These are phyloP conservation scores for Dactylis glomerata DNA, from an alignment of 176 grass and related monocot genomes.

Conservation along the genomic window DNA sequence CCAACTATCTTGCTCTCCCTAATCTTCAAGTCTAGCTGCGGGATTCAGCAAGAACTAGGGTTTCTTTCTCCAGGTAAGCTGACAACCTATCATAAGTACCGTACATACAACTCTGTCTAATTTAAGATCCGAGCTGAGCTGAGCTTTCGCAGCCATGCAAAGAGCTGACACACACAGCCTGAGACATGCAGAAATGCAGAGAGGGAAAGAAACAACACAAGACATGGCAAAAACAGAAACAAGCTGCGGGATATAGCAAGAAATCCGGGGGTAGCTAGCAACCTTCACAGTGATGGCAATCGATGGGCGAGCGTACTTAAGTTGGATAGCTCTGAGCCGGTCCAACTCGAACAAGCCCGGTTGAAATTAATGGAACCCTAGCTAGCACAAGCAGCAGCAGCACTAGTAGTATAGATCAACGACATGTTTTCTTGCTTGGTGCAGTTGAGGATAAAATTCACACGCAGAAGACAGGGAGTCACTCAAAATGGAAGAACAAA, in stretches of 20 bases:
- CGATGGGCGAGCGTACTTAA: background rate
- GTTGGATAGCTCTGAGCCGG: background rate
- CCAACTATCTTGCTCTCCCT: background rate
- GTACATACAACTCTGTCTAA: background rate
- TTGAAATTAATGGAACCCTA: slow-evolving; percentile 18
- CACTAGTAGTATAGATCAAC: background rate
- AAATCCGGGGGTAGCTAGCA: background rate
- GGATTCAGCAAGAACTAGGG: slow-evolving; percentile 28
- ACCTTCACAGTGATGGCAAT: background rate
- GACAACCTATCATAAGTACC: background rate
- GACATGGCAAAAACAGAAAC: background rate
- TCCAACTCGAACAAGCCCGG: background rate
- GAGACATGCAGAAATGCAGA: slow-evolving; percentile 15
- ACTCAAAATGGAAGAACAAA: background rate
- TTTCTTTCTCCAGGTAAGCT: background rate
- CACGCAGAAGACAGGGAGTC: background rate
- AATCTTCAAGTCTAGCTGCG: background rate
- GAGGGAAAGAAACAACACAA: background rate
- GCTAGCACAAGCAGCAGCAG: background rate
- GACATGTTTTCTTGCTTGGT: background rate
- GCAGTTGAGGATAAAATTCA: background rate
- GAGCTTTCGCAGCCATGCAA: slow-evolving; percentile 9
- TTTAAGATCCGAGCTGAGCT: background rate
- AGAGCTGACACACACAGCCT: slow-evolving; percentile 17
- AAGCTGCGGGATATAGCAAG: background rate